A percentile compares a stretch with the other conserved stretches of the same genome.
Evolutionary conservation across 495 filamentous ascomycete genomes (phyloP).

Genomic region (Podospora sp.): DNA sequence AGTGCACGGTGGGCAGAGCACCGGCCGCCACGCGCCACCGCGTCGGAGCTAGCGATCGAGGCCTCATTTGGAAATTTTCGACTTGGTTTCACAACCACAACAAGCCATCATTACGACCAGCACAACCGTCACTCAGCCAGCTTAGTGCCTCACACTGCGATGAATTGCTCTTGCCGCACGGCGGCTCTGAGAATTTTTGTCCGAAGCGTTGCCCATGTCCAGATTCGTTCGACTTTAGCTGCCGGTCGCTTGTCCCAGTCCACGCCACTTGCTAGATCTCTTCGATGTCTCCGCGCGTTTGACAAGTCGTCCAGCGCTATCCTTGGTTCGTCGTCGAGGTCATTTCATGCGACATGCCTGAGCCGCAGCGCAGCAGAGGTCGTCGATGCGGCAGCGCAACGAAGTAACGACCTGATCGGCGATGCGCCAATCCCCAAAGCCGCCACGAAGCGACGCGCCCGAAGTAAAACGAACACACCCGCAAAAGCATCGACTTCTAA

Average conservation of each 20-base stretch:
- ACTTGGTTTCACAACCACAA: not conserved
- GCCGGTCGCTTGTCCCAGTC: conserved; percentile 16
- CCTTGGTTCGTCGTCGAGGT: conserved; percentile 5
- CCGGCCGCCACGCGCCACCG: not conserved
- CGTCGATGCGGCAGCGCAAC: not conserved
- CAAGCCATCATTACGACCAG: not conserved
- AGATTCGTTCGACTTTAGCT: conserved; percentile 30
- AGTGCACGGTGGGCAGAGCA: not conserved
- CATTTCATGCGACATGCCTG: conserved; percentile 27
- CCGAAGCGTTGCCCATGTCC: conserved; percentile 48
- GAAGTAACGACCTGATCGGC: not conserved
- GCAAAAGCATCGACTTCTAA: not conserved
- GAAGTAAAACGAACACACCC: not conserved
- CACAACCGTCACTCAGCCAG: not conserved
- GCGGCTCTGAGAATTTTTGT: conserved; percentile 52
- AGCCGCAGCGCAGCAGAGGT: conserved; percentile 1
- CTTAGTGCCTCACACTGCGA: conserved; percentile 23
- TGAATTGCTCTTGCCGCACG: conserved; percentile 54
- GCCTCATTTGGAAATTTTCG: not conserved
- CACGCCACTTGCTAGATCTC: not conserved
- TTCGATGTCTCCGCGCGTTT: not conserved
- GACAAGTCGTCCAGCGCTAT: not conserved
- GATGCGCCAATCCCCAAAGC: not conserved
- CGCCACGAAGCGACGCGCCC: not conserved
- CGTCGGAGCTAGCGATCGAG: not conserved